These are phyloP conservation scores for Pleurotus ostreatus DNA, from an alignment of 768 basidiomycete species.

Conservation along the genomic window DNA sequence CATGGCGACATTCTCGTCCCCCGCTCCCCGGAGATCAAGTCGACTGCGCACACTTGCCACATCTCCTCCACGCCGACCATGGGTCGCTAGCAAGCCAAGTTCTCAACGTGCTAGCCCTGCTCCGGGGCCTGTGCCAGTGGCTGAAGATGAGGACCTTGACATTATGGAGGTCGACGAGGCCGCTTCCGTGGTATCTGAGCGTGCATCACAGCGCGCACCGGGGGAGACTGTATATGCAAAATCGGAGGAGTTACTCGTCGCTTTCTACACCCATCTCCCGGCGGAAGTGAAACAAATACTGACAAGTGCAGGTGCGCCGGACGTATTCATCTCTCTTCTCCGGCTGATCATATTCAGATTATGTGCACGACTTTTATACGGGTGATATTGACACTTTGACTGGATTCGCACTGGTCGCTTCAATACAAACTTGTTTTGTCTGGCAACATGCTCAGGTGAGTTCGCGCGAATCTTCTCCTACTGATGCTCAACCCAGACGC, in stretches of 20 bases:
- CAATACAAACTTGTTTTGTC: slow-evolving; percentile 72
- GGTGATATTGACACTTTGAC: slow-evolving; percentile 70
- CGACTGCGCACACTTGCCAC: slow-evolving; percentile 2
- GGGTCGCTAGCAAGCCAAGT: slow-evolving; percentile 18
- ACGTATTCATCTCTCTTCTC: neutral
- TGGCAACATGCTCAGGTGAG: slow-evolving; percentile 75
- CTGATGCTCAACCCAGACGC: neutral
- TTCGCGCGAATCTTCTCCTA: neutral
- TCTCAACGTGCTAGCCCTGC: slow-evolving; percentile 43
- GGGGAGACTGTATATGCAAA: slow-evolving; percentile 59
- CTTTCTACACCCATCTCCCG: slow-evolving; percentile 68
- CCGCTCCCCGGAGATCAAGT: slow-evolving; percentile 3
- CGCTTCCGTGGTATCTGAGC: slow-evolving; percentile 33
- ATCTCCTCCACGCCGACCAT: slow-evolving; percentile 4
- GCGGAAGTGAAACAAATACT: slow-evolving; percentile 72
- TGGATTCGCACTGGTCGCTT: slow-evolving; percentile 72
- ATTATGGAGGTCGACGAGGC: slow-evolving; percentile 71
- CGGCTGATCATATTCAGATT: neutral
- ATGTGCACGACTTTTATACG: slow-evolving; percentile 47
- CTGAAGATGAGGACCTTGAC: slow-evolving; percentile 39
- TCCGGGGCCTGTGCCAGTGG: slow-evolving; percentile 14
- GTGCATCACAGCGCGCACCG: slow-evolving; percentile 27
- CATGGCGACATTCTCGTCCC: slow-evolving; percentile 4
- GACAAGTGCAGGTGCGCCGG: slow-evolving; percentile 56
- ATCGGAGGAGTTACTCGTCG: slow-evolving; percentile 64